These are phyloP conservation scores for Epichloe coenophiala DNA, from an alignment of 2,329 filamentous ascomycete genomes.

Conservation along the genomic window DNA sequence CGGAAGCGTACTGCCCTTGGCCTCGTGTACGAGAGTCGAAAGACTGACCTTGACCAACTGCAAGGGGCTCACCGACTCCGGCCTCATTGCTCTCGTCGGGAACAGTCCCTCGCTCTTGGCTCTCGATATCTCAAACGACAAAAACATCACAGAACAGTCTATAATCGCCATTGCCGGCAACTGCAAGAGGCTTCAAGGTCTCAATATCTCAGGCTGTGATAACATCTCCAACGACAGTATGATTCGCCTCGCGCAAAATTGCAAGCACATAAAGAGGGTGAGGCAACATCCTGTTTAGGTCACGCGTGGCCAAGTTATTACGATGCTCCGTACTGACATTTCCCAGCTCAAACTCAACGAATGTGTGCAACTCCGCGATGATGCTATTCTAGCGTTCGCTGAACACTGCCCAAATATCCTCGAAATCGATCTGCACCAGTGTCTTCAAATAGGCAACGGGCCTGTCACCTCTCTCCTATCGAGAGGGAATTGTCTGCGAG, in stretches of 20 bases:
- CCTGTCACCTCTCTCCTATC: constrained; percentile 71
- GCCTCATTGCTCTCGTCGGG: constrained; percentile 64
- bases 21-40: constrained; percentile 80
- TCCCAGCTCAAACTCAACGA: constrained; percentile 82
- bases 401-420: constrained; percentile 82
- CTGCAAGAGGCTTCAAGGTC: constrained; percentile 73
- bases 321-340: neutral
- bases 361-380: constrained; percentile 71
- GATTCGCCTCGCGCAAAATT: constrained; percentile 65
- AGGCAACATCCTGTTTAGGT: constrained; percentile 15
- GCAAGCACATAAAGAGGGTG: constrained; percentile 76
- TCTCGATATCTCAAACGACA: constrained; percentile 75
- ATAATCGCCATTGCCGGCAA: constrained; percentile 66
- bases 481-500: constrained; percentile 71
- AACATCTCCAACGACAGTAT: constrained; percentile 80
- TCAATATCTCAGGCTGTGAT: constrained; percentile 82
- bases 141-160: constrained; percentile 73
- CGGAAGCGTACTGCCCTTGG: constrained; percentile 71
- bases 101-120: constrained; percentile 74
- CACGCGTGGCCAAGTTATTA: neutral
- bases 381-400: constrained; percentile 73
- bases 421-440: constrained; percentile 89
- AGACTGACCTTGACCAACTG: constrained; percentile 88
- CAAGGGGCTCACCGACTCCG: constrained; percentile 68
- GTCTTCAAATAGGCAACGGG: constrained; percentile 65